phyloP scores from a whole-genome alignment of 2,329 filamentous ascomycete genomes.

The Podosphaera aphanis region DNA sequence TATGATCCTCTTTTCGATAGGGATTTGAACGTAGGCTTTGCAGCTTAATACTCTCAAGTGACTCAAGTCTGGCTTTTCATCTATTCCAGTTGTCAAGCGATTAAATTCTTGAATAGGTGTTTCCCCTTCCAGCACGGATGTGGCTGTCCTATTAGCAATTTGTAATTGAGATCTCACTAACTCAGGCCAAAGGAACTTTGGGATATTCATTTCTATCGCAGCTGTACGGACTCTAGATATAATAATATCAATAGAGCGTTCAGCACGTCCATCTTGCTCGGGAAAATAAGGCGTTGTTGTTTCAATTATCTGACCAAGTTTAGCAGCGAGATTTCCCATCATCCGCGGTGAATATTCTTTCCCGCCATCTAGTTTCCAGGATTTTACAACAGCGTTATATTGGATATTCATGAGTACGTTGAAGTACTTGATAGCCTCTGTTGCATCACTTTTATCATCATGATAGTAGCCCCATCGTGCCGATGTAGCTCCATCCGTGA shows the following conservation, averaged over 20 bases:
- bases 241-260: neutral
- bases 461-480: neutral
- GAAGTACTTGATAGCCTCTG: neutral
- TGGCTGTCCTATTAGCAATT: neutral
- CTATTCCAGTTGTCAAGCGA: neutral
- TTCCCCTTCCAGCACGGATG: neutral
- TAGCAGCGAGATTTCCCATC: neutral
- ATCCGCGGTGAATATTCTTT: neutral
- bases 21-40: neutral
- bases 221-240: neutral
- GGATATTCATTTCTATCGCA: neutral
- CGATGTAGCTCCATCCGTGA: neutral
- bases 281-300: neutral
- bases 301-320: conserved; percentile 1
- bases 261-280: neutral
- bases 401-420: neutral
- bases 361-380: neutral
- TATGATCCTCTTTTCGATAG: neutral
- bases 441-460: neutral
- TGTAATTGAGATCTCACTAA: neutral
- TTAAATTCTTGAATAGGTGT: neutral
- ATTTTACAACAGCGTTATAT: neutral
- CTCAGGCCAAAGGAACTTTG: neutral
- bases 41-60: neutral
- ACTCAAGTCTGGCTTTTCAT: neutral